Conservation (phyloP, 345 rosid species). For the Microthlaspi erraticum region DNA sequence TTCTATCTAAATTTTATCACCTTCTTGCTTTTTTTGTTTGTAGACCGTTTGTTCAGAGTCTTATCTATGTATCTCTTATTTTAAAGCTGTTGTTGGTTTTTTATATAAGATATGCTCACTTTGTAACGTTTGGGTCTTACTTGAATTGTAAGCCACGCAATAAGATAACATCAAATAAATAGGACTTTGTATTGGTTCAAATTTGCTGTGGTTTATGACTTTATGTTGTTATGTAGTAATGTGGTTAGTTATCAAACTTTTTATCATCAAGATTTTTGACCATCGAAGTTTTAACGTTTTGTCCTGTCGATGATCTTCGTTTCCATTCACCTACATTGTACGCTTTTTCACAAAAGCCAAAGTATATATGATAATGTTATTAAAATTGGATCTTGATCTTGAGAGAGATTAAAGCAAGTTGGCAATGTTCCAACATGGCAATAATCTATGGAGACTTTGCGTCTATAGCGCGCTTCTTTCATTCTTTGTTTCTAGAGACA, state of each 20-base stretch:
- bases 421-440: neutral
- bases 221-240: constrained; percentile 3
- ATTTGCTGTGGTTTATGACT: neutral
- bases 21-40: constrained; percentile 14
- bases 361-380: too few species aligned
- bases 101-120: constrained; percentile 25
- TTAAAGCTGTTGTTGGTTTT: constrained; percentile 23
- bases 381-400: too few species aligned
- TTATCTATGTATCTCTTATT: constrained; percentile 15
- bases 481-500: constrained; percentile 31
- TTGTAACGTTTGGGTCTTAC: constrained; percentile 32
- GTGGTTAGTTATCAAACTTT: neutral
- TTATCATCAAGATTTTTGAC: too few species aligned
- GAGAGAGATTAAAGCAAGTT: neutral
- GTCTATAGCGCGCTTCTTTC: neutral
- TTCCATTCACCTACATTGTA: too few species aligned
- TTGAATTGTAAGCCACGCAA: constrained; percentile 18
- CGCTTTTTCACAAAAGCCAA: too few species aligned
- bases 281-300: too few species aligned
- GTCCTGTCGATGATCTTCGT: too few species aligned
- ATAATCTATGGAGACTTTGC: neutral
- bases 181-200: constrained; percentile 18
- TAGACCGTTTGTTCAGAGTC: constrained; percentile 34
- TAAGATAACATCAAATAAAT: constrained; percentile 33
- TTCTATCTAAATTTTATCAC: constrained; percentile 12